Base-by-base conservation (phyloP, 768 basidiomycete species). In the Boletus sp. region DNA sequence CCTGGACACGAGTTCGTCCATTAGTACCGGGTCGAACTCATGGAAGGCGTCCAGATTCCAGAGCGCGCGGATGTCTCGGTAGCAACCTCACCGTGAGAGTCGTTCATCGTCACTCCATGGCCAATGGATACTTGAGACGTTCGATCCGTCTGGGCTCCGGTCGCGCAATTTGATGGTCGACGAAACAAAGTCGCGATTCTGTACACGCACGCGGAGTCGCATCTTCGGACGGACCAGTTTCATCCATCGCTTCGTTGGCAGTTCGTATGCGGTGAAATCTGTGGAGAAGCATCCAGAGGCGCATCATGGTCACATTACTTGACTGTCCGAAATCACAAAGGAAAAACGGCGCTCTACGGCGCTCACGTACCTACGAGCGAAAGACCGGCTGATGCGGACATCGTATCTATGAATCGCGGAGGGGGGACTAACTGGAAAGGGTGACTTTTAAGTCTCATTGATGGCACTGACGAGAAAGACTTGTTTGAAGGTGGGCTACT, bases 231-330 rank as follows among this genome's bases (percentile, higher is more conserved):
- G 45, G 43, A 68, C 27, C n/a, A 63, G 3, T 11, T 23, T 54
- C 51, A 65, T 47, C 58, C 61, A 60, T 42, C 47, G 63, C 23
- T 54, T 58, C 9, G 64, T 53, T 1, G 65, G 65, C 1, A 66
- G 29, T 6, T 65, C 66, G 37, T 46, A 58, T 27, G 66, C 66
- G 41, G 51, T 63, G 50, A 66, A 68, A 25, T 63, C 65, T 66
- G 35, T n/a, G 14, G 33, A 15, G n/a, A 46, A 27, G 27, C 2
- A 25, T 19, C 23, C 5, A 19, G 43, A 10, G 9, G 29, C 10
- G 19, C 19, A 32, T 32, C 19, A 4, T 5, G 17, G 14, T 50
- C 43, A 21, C 11, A 34, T 39, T 19, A 41, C 34, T 37, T 37
- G 29, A 19, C 23, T n/a, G 9, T 32, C 29, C 32, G 34, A 45